These are phyloP conservation scores for Calonectria pauciramosa DNA, from an alignment of 2,329 filamentous ascomycete species.

Conservation along the genomic window DNA sequence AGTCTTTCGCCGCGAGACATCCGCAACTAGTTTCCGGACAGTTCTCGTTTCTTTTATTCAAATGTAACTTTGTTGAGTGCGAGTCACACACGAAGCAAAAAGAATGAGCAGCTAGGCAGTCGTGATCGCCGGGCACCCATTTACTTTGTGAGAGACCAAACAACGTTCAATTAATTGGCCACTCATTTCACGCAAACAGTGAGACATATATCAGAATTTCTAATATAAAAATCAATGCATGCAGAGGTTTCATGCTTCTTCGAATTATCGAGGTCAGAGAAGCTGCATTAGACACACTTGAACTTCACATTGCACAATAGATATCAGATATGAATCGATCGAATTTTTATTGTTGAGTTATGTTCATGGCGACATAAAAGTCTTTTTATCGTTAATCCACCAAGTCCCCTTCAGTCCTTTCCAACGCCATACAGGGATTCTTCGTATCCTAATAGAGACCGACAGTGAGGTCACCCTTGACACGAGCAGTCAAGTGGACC, in stretches of 20 bases:
- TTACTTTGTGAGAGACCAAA: background rate
- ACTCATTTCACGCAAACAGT: background rate
- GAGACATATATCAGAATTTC: background rate
- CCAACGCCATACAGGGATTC: background rate
- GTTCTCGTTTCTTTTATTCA: background rate
- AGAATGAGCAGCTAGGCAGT: background rate
- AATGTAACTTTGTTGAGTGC: background rate
- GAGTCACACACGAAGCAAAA: background rate
- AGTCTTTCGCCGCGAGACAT: background rate
- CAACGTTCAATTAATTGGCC: background rate
- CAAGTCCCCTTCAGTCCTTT: background rate
- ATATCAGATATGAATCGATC: background rate
- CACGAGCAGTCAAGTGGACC: constrained; percentile 6
- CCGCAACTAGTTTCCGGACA: too few relatives aligned
- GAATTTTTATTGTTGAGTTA: background rate
- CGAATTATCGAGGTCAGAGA: background rate
- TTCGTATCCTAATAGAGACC: constrained; percentile 2
- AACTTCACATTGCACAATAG: background rate
- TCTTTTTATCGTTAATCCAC: constrained; percentile 1
- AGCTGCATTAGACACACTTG: background rate
- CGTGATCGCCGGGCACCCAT: background rate
- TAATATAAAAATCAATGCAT: background rate
- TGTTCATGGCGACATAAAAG: constrained; percentile 2
- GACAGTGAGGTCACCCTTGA: constrained; percentile 8
- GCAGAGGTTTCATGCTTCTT: background rate